Conservation (phyloP, 2,329 filamentous ascomycete species). For the Alternaria arborescens region DNA sequence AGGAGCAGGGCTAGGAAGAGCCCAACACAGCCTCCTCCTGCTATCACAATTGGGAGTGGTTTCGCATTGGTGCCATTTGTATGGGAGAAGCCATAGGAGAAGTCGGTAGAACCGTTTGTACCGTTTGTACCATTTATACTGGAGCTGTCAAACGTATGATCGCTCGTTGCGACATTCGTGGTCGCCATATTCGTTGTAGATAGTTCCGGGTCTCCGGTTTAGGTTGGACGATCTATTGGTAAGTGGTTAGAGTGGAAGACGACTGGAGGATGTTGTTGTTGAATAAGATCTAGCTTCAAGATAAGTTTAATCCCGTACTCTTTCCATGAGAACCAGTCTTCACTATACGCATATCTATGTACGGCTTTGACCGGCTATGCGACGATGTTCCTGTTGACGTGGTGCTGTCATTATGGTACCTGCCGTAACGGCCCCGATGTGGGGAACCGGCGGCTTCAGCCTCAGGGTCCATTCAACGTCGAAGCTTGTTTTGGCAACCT, state of each 20-base stretch:
- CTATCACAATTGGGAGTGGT: conserved; percentile 45
- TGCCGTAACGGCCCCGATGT: conserved; percentile 15
- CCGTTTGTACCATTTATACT: background rate
- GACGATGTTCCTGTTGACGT: background rate
- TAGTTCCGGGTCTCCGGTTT: background rate
- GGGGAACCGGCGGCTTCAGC: conserved; percentile 16
- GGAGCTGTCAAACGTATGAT: background rate
- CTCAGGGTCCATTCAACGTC: conserved; percentile 1
- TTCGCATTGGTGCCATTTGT: conserved; percentile 1
- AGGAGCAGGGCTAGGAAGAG: conserved; percentile 54
- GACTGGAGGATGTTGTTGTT: background rate
- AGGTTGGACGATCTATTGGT: background rate
- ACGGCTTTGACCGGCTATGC: background rate
- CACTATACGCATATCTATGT: background rate
- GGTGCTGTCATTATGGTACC: conserved; percentile 14
- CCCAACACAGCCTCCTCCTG: conserved; percentile 54
- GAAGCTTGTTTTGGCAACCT: background rate
- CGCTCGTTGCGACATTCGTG: conserved; percentile 3
- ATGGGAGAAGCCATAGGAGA: conserved; percentile 1
- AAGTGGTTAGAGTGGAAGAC: background rate
- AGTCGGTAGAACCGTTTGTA: background rate
- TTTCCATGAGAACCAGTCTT: background rate
- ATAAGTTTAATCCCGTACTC: background rate
- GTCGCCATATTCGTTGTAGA: conserved; percentile 1
- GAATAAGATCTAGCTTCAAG: background rate